Conservation (phyloP, 108 stramenopile species). For the Thalassiosira profunda region DNA sequence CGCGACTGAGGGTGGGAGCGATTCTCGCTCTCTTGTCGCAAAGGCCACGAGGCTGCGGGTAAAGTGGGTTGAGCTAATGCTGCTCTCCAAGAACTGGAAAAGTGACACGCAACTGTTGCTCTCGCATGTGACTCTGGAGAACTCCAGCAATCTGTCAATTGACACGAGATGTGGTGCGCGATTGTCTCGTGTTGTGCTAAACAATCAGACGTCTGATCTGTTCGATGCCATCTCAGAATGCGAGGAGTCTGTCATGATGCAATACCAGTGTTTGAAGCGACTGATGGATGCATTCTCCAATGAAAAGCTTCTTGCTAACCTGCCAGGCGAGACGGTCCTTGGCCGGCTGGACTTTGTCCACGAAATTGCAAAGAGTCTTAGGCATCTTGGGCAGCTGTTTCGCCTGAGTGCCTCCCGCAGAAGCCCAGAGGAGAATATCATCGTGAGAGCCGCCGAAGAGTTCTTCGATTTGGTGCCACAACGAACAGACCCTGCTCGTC, state of each 20-base stretch:
- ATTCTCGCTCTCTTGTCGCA: neutral
- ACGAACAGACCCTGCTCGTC: neutral
- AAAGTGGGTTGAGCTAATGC: slow-evolving; percentile 8
- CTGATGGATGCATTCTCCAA: neutral
- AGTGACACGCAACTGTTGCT: neutral
- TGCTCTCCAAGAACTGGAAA: neutral
- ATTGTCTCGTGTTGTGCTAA: neutral
- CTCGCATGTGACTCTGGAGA: neutral
- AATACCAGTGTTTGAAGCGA: neutral
- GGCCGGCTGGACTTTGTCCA: neutral
- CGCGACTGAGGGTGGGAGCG: neutral
- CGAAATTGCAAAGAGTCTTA: neutral
- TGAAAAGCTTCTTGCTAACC: neutral
- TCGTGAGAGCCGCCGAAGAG: neutral
- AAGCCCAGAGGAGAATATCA: neutral
- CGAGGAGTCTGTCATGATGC: slow-evolving; percentile 1
- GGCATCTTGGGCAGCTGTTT: neutral
- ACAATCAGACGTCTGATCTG: neutral
- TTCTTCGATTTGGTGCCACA: slow-evolving; percentile 8
- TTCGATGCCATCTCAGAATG: neutral
- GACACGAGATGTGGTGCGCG: neutral
- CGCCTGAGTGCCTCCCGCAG: neutral
- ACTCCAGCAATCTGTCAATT: neutral
- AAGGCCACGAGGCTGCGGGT: slow-evolving; percentile 3
- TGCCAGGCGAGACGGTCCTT: neutral